Evolutionary conservation across 208 protist species (phyloP).

Genomic region (Crithidia sp.): DNA sequence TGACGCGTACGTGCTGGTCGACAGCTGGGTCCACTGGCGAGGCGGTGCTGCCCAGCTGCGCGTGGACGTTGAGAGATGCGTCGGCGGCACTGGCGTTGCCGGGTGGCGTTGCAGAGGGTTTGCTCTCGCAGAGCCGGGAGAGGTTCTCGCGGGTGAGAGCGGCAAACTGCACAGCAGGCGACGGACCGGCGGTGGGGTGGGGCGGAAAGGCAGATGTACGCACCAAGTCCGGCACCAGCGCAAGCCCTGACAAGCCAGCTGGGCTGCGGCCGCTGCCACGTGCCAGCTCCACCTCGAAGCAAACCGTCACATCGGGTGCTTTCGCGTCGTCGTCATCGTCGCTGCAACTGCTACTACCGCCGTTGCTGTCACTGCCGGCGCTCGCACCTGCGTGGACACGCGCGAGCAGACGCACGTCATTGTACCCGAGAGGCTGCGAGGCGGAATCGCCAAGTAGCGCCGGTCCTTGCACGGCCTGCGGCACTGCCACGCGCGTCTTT

Average conservation of each 20-base stretch:
- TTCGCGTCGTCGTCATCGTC: conserved; percentile 19
- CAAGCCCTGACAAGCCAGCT: background rate
- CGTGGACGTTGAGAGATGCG: background rate
- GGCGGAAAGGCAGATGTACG: background rate
- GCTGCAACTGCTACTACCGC: background rate
- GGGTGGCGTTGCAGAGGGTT: background rate
- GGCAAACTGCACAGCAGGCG: conserved; percentile 14
- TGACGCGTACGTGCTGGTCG: conserved; percentile 42
- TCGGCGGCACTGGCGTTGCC: background rate
- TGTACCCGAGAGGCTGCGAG: background rate
- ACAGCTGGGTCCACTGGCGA: conserved; percentile 1
- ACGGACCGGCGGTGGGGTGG: no score
- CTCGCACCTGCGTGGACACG: background rate
- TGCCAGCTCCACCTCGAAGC: conserved; percentile 62
- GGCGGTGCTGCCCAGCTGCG: background rate
- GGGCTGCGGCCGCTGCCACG: background rate
- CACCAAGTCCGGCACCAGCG: conserved; percentile 4
- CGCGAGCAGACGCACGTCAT: background rate
- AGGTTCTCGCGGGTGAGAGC: conserved; percentile 37
- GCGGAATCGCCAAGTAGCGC: conserved; percentile 28
- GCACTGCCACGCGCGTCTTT: conserved; percentile 5
- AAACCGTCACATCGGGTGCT: conserved; percentile 28
- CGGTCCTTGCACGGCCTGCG: background rate
- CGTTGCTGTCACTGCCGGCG: background rate
- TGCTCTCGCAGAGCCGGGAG: conserved; percentile 22